Base-by-base conservation (phyloP, 2,329 filamentous ascomycete genomes). In the Trichophyton benhamiae region DNA sequence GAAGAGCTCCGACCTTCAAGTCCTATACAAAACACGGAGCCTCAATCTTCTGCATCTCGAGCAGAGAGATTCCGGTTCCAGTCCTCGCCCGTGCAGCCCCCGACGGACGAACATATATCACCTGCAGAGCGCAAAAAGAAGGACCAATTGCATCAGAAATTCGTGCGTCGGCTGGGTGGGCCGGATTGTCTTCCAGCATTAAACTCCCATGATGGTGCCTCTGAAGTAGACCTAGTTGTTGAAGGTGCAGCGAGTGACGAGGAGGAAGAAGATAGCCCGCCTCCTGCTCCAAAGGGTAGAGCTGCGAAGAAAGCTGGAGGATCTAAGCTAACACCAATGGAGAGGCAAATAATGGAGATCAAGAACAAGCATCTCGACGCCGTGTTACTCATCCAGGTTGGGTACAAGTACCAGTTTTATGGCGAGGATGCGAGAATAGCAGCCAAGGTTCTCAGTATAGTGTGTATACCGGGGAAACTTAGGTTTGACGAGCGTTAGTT, bases 351-450 rank as follows among this genome's bases (percentile, higher is more conserved):
- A 62, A 80, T 99, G 4, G 91, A 95, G 17, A 95, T 99, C 73
- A 99, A 99, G 76, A 82, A 85, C 63, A 89, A 92, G 67, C 86
- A 97, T 71, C 82, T 90, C 77, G 94, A 97, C 71, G 94, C 92
- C 0, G 69, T 99, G 20, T 80, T 99, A 36, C 88, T 97, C 11
- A 86, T 97, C 59, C 92, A 99, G 72, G 94, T 97, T 7, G 94
- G 94, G 58, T 99, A 99, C 77, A 99, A 99, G 72, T 99, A 95
- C 75, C 86, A 88, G 38, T 96, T 99, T 77, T 96, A 96, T 70
- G 94, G 94, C 9, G 92, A 97, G 69, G 94, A 99, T 77, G 94
- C 94, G 7, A 83, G 91, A 60, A 83, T 85, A 60, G 94, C 92
- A 3, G 89, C 91, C 11, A 95, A 92, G 72, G 90, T 92, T 72